Conservation (phyloP, 495 filamentous ascomycete genomes). For the Penicillium subrubescens region DNA sequence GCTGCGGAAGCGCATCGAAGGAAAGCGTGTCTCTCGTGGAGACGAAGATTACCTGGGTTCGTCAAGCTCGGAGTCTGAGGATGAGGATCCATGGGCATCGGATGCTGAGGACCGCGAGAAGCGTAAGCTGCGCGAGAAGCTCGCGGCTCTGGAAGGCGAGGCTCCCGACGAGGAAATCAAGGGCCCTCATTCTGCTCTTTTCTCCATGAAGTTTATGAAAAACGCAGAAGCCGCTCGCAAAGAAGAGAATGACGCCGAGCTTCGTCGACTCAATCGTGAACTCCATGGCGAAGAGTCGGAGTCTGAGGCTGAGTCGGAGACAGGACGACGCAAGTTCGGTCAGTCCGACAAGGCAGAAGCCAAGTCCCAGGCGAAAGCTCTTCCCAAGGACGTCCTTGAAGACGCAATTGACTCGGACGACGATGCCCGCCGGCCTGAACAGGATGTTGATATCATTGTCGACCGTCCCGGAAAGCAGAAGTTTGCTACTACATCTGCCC, state of each 20-base stretch:
- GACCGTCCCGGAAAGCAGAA: slow-evolving; percentile 30
- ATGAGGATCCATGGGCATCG: slow-evolving; percentile 58
- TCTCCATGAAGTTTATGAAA: slow-evolving; percentile 89
- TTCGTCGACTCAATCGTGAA: slow-evolving; percentile 74
- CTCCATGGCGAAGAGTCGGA: slow-evolving; percentile 60
- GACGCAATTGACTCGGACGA: slow-evolving; percentile 58
- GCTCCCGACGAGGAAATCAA: slow-evolving; percentile 37
- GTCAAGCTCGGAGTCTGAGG: slow-evolving; percentile 56
- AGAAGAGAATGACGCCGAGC: slow-evolving; percentile 76
- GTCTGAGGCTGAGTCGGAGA: slow-evolving; percentile 57
- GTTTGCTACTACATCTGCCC: slow-evolving; percentile 10
- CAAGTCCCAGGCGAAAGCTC: slow-evolving; percentile 21
- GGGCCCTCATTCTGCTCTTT: slow-evolving; percentile 55
- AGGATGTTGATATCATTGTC: slow-evolving; percentile 27
- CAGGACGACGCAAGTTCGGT: slow-evolving; percentile 68
- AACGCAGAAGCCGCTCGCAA: slow-evolving; percentile 77
- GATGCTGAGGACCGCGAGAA: slow-evolving; percentile 57
- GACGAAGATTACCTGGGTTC: slow-evolving; percentile 52
- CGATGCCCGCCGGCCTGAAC: slow-evolving; percentile 37
- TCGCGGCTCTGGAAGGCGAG: slow-evolving; percentile 58
- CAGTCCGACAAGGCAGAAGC: slow-evolving; percentile 38
- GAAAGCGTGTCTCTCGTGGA: slow-evolving; percentile 60
- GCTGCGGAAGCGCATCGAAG: slow-evolving; percentile 77
- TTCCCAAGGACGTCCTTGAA: slow-evolving; percentile 60
- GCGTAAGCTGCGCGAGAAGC: slow-evolving; percentile 55